A percentile compares a stretch with the other conserved stretches of the same genome.
Evolutionary conservation across 2,329 filamentous ascomycete species (phyloP).

Genomic region (Xylariaceae sp.): DNA sequence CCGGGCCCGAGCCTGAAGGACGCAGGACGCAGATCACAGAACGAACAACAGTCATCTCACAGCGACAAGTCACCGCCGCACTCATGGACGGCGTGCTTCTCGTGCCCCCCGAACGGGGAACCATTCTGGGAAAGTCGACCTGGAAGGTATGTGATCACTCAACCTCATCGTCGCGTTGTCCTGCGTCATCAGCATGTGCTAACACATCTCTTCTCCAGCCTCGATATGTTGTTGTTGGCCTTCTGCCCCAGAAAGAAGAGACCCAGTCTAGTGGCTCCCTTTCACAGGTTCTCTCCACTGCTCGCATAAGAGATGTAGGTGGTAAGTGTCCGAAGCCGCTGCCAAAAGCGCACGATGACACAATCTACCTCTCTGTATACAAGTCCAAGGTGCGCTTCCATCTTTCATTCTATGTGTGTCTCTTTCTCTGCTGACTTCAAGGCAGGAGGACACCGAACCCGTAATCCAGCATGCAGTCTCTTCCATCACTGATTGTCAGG

Average conservation of each 20-base stretch:
- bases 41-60: slow-evolving; percentile 15
- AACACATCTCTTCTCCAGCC: slow-evolving; percentile 37
- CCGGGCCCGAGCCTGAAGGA: slow-evolving; percentile 14
- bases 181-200: not conserved
- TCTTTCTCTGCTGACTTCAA: slow-evolving; percentile 16
- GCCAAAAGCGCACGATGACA: slow-evolving; percentile 36
- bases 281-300: slow-evolving; percentile 38
- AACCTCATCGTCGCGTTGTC: slow-evolving; percentile 2
- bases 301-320: slow-evolving; percentile 36
- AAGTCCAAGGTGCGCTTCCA: slow-evolving; percentile 47
- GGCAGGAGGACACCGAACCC: slow-evolving; percentile 49
- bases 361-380: slow-evolving; percentile 48
- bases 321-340: slow-evolving; percentile 35
- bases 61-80: not conserved
- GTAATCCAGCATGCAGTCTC: slow-evolving; percentile 49
- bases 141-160: slow-evolving; percentile 43
- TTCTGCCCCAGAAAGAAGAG: slow-evolving; percentile 33
- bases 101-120: slow-evolving; percentile 47
- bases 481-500: slow-evolving; percentile 51
- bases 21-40: slow-evolving; percentile 14
- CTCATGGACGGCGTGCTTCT: slow-evolving; percentile 47
- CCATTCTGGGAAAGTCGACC: slow-evolving; percentile 46
- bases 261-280: slow-evolving; percentile 35
- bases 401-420: not conserved
- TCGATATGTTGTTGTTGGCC: slow-evolving; percentile 56